Conservation (phyloP, 768 basidiomycete species). For the Tubosaeta brunneosetosa region DNA sequence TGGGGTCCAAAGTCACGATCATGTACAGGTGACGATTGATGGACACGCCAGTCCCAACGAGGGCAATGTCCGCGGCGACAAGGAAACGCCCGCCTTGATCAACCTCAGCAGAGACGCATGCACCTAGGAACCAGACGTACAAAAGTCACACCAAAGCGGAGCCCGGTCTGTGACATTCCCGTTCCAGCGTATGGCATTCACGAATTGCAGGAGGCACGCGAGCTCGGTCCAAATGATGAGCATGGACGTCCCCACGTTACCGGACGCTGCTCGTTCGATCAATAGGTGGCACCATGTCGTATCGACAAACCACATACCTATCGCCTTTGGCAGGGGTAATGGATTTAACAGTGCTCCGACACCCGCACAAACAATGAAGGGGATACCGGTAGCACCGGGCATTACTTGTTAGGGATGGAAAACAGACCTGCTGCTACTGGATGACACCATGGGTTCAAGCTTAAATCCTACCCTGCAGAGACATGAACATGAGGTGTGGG, state of each 20-base stretch:
- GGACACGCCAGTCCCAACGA: conserved; percentile 39
- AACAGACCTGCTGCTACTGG: background rate
- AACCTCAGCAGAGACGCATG: background rate
- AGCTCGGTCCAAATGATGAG: conserved; percentile 32
- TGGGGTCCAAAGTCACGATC: conserved; percentile 30
- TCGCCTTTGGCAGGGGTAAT: conserved; percentile 50
- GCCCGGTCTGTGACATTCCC: conserved; percentile 25
- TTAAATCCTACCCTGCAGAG: background rate
- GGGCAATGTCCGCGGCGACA: conserved; percentile 32
- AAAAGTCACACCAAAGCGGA: conserved; percentile 54
- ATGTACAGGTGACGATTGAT: conserved; percentile 48
- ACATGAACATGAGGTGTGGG: background rate
- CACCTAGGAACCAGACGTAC: conserved; percentile 29
- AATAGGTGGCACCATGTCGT: background rate
- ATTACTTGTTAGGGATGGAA: conserved; percentile 1
- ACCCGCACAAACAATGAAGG: conserved; percentile 34
- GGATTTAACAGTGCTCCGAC: conserved; percentile 36
- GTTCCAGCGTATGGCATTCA: conserved; percentile 39
- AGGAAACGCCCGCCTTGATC: conserved; percentile 28
- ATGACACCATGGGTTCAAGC: too few species aligned
- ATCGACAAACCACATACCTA: conserved; percentile 35
- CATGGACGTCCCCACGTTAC: conserved; percentile 32
- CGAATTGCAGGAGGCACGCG: conserved; percentile 24
- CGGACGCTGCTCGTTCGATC: conserved; percentile 9
- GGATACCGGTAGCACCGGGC: conserved; percentile 2